Evolutionary conservation across 106 monocot species (phyloP).

Genomic region (Dendrobium officinale): DNA sequence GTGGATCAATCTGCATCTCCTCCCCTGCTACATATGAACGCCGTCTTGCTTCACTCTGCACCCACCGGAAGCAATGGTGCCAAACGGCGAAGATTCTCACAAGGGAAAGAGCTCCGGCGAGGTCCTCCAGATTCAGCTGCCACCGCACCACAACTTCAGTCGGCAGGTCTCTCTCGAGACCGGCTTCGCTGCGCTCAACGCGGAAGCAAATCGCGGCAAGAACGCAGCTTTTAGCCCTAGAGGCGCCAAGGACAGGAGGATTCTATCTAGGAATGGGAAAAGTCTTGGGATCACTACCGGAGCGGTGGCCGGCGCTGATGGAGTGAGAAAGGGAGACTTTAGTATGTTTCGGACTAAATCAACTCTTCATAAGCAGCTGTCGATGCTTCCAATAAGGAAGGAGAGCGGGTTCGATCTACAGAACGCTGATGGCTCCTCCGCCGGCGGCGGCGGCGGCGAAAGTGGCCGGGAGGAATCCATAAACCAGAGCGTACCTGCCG

Average conservation of each 20-base stretch:
- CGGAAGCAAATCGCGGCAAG: background rate
- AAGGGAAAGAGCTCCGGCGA: too few species aligned
- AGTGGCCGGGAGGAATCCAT: conserved; percentile 10
- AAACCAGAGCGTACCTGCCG: conserved; percentile 56
- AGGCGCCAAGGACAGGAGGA: conserved; percentile 9
- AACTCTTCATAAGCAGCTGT: conserved; percentile 50
- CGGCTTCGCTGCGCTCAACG: conserved; percentile 24
- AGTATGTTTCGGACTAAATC: conserved; percentile 91
- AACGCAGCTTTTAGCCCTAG: background rate
- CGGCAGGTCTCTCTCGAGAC: conserved; percentile 72
- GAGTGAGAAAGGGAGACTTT: conserved; percentile 53
- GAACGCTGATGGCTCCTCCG: conserved; percentile 2
- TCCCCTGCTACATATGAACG: too few species aligned
- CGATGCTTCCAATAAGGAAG: conserved; percentile 43
- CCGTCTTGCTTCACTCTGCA: too few species aligned
- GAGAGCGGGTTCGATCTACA: conserved; percentile 23
- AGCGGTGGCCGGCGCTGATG: background rate
- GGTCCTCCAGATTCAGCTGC: background rate
- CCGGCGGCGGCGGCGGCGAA: background rate
- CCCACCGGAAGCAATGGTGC: too few species aligned
- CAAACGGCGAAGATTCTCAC: too few species aligned
- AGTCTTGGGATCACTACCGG: conserved; percentile 28
- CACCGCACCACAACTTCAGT: conserved; percentile 13
- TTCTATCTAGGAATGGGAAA: conserved; percentile 35
- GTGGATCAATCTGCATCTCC: too few species aligned